Evolutionary conservation across 257 asterid genomes (phyloP).

Genomic region (Nicotiana obtusifolia): DNA sequence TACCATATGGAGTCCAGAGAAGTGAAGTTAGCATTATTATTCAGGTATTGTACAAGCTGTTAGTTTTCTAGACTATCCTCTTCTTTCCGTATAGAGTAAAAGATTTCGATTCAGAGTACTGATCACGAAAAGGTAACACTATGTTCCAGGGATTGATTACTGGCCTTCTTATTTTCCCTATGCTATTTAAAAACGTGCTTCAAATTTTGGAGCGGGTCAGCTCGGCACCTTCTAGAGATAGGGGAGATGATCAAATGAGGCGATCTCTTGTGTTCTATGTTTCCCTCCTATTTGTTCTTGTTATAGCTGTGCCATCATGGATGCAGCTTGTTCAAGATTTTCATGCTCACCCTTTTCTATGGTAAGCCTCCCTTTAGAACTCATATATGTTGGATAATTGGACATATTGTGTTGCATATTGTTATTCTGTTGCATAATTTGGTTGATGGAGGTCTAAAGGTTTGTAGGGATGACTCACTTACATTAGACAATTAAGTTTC

Average conservation of each 20-base stretch:
- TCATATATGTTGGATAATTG: background rate
- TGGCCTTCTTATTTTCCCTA: slow-evolving; percentile 75
- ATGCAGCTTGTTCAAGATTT: slow-evolving; percentile 77
- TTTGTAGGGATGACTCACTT: background rate
- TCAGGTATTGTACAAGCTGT: slow-evolving; percentile 48
- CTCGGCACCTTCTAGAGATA: slow-evolving; percentile 22
- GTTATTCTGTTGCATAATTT: background rate
- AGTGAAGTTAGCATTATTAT: slow-evolving; percentile 81
- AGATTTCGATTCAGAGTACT: background rate
- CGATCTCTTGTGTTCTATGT: slow-evolving; percentile 56
- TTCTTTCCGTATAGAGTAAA: slow-evolving; percentile 7
- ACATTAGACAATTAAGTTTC: background rate
- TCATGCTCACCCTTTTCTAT: slow-evolving; percentile 60
- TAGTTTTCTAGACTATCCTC: slow-evolving; percentile 12
- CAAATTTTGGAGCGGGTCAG: slow-evolving; percentile 32
- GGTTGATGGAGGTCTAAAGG: background rate
- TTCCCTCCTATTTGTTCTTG: slow-evolving; percentile 38
- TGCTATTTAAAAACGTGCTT: slow-evolving; percentile 42
- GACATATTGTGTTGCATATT: background rate
- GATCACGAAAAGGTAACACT: background rate
- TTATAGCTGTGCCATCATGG: slow-evolving; percentile 75
- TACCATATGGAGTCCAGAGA: slow-evolving; percentile 42
- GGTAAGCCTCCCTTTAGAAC: slow-evolving; percentile 33
- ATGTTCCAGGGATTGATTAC: slow-evolving; percentile 60
- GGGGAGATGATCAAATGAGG: slow-evolving; percentile 39